Evolutionary conservation across 805 yeast genomes (phyloP).

Genomic region (Yamadazyma paraphyllophila): DNA sequence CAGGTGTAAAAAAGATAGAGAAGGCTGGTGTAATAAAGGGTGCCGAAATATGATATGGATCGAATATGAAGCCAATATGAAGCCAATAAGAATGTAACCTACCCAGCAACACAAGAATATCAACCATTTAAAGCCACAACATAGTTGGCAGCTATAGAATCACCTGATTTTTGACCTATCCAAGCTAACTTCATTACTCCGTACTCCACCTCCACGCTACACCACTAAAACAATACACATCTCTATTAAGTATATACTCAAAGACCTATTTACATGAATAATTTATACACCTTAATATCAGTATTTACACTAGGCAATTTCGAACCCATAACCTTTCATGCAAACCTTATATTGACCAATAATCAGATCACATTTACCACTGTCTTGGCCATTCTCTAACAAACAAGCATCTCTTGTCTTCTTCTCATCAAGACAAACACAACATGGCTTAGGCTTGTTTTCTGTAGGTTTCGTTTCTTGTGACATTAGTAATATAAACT

Average conservation of each 20-base stretch:
- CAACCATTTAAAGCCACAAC: too few relatives aligned
- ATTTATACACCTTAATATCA: background rate
- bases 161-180: too few relatives aligned
- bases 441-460: slow-evolving; percentile 87
- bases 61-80: too few relatives aligned
- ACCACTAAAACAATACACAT: too few relatives aligned
- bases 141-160: too few relatives aligned
- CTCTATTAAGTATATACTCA: background rate
- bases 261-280: background rate
- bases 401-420: slow-evolving; percentile 83
- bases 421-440: slow-evolving; percentile 88
- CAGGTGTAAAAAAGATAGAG: too few relatives aligned
- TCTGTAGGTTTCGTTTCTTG: slow-evolving; percentile 17
- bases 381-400: slow-evolving; percentile 76
- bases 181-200: too few relatives aligned
- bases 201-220: too few relatives aligned
- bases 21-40: too few relatives aligned
- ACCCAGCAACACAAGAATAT: too few relatives aligned
- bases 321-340: slow-evolving; percentile 91
- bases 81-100: too few relatives aligned
- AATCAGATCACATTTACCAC: slow-evolving; percentile 73
- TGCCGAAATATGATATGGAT: too few relatives aligned
- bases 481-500: slow-evolving; percentile 3
- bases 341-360: slow-evolving; percentile 76
- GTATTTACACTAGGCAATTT: slow-evolving; percentile 23